Conservation (phyloP, 208 protist species). For the Porcisia hertigi region DNA sequence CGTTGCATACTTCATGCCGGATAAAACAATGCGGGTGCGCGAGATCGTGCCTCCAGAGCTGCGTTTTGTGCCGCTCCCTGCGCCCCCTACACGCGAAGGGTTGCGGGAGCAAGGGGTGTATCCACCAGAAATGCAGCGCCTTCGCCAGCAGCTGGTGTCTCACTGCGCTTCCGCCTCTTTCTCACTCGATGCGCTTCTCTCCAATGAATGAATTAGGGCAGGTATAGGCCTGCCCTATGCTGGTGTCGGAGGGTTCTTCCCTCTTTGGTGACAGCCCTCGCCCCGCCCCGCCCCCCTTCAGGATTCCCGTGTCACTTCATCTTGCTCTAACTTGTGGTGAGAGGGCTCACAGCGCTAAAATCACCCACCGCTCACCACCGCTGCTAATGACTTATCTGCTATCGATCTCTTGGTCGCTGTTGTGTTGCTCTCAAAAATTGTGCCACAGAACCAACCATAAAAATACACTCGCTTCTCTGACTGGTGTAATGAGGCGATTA, state of each 20-base stretch:
- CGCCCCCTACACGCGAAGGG: neutral
- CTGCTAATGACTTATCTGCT: slow-evolving; percentile 4
- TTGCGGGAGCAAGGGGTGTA: neutral
- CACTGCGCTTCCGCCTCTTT: slow-evolving; percentile 3
- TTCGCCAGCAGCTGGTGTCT: slow-evolving; percentile 8
- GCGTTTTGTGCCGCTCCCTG: slow-evolving; percentile 34
- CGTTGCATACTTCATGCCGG: slow-evolving; percentile 46
- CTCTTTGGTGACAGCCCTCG: neutral
- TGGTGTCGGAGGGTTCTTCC: neutral
- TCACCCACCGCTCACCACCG: slow-evolving; percentile 12
- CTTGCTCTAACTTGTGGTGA: neutral
- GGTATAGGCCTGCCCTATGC: too few species aligned
- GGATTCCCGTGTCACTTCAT: neutral
- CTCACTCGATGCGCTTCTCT: slow-evolving; percentile 6
- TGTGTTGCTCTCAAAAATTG: slow-evolving; percentile 5
- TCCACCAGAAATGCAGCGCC: neutral
- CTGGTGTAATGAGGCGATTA: too few species aligned
- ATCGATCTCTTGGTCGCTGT: neutral
- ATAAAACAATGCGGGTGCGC: slow-evolving; percentile 45
- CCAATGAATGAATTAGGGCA: too few species aligned
- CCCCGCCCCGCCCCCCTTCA: neutral
- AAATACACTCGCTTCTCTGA: neutral
- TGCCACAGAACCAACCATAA: neutral
- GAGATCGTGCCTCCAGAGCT: slow-evolving; percentile 63
- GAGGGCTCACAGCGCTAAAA: neutral